Conservation (phyloP, 2,329 filamentous ascomycete genomes). For the Lasiodiplodia citricola region DNA sequence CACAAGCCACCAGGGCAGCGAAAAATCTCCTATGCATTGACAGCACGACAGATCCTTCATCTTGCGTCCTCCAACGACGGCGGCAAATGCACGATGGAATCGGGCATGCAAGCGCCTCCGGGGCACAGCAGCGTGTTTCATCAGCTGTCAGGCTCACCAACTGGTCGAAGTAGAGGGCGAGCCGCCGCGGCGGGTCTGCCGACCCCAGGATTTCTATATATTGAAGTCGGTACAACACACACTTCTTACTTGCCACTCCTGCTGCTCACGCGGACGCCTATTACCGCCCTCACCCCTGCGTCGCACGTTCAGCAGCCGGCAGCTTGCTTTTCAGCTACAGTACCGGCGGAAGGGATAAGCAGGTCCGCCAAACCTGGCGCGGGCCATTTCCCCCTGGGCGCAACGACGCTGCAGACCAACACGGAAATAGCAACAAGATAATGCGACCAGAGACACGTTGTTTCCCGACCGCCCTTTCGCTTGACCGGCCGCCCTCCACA, state of each 20-base stretch:
- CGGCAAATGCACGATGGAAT: conserved; percentile 20
- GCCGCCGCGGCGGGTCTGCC: conserved; percentile 8
- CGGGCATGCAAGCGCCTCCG: conserved; percentile 16
- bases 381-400: conserved; percentile 18
- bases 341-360: conserved; percentile 15
- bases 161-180: conserved; percentile 1
- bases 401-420: conserved; percentile 11
- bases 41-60: conserved; percentile 18
- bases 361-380: background rate
- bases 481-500: conserved; percentile 4
- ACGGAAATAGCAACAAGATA: conserved; percentile 23
- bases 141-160: conserved; percentile 20
- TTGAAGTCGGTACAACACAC: conserved; percentile 19
- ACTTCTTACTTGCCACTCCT: conserved; percentile 17
- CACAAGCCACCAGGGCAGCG: conserved; percentile 3
- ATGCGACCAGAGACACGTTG: conserved; percentile 24
- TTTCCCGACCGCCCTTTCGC: conserved; percentile 17
- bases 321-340: conserved; percentile 7
- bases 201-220: conserved; percentile 21
- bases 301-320: conserved; percentile 8
- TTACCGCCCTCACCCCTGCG: conserved; percentile 16
- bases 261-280: conserved; percentile 21
- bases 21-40: conserved; percentile 13
- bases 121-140: conserved; percentile 20
- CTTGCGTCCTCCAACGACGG: conserved; percentile 22